phyloP scores from a whole-genome alignment of 2,329 filamentous ascomycete genomes.

The Calonectria pauciramosa region DNA sequence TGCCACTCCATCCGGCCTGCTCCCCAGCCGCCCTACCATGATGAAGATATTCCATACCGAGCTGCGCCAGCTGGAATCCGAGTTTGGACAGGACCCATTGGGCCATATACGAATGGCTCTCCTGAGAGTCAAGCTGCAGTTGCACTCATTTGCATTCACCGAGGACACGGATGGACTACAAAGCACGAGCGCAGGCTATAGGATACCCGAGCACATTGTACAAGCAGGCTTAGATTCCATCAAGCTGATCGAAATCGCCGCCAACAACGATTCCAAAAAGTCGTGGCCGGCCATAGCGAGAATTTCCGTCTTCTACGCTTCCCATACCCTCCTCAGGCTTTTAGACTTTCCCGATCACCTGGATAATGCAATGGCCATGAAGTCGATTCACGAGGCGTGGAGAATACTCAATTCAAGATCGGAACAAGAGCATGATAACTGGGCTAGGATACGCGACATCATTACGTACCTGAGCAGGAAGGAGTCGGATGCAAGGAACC shows the following conservation, averaged over 20 bases:
- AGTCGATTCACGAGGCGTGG: slow-evolving; percentile 3
- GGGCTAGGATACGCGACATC: slow-evolving; percentile 5
- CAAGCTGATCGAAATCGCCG: background rate
- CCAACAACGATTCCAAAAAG: background rate
- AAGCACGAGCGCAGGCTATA: background rate
- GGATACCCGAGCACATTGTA: background rate
- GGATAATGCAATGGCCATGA: background rate
- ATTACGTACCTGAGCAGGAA: slow-evolving; percentile 4
- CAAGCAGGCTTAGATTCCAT: slow-evolving; percentile 5
- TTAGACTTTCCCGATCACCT: slow-evolving; percentile 2
- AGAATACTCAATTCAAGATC: slow-evolving; percentile 3
- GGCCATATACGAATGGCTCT: background rate
- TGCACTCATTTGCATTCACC: slow-evolving; percentile 1
- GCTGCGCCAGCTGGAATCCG: background rate
- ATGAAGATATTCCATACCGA: slow-evolving; percentile 9
- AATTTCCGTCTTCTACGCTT: background rate
- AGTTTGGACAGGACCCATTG: background rate
- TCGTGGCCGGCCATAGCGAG: background rate
- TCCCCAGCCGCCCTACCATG: background rate
- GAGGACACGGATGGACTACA: background rate
- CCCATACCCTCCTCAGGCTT: background rate
- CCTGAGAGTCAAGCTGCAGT: background rate
- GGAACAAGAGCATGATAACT: slow-evolving; percentile 5
- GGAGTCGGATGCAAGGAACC: background rate
- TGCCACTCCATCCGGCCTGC: background rate